phyloP scores from a whole-genome alignment of 768 basidiomycete species.

The Mycena kentingensis region DNA sequence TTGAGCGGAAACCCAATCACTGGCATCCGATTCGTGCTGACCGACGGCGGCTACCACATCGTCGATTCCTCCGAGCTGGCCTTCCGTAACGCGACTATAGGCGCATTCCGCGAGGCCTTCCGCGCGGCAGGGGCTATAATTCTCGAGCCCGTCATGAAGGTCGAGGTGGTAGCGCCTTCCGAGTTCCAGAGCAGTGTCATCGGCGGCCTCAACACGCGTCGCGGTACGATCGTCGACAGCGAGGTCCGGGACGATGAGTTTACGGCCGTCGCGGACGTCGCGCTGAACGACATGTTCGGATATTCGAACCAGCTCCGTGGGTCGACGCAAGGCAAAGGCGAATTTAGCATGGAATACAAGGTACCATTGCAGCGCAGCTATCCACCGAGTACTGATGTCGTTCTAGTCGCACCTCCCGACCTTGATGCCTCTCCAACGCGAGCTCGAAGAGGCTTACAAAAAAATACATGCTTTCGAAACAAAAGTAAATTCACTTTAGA shows the following conservation, averaged over 20 bases:
- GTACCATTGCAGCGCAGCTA: conserved; percentile 45
- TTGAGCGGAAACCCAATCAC: conserved; percentile 86
- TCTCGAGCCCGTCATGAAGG: conserved; percentile 97
- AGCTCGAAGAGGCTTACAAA: conserved; percentile 83
- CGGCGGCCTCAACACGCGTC: conserved; percentile 87
- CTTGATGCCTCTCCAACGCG: conserved; percentile 82
- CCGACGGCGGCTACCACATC: conserved; percentile 89
- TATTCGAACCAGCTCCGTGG: conserved; percentile 93
- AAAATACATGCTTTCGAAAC: conserved; percentile 75
- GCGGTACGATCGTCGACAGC: conserved; percentile 93
- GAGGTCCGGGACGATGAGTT: conserved; percentile 98
- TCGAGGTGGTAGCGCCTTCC: conserved; percentile 92
- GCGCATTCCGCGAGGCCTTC: conserved; percentile 92
- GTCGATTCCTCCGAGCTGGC: conserved; percentile 98
- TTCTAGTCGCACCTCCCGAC: conserved; percentile 77
- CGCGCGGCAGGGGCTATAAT: conserved; percentile 75
- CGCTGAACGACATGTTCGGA: conserved; percentile 97
- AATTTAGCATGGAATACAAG: conserved; percentile 82
- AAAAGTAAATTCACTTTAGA: conserved; percentile 43
- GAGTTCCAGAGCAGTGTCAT: conserved; percentile 98
- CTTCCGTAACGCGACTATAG: conserved; percentile 87
- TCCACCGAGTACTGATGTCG: background rate
- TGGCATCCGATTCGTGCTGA: conserved; percentile 83
- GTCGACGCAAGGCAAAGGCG: conserved; percentile 95
- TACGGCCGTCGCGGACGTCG: conserved; percentile 86